Conservation (phyloP, 1,284 basidiomycete genomes). For the Marasmius tenuissimus region DNA sequence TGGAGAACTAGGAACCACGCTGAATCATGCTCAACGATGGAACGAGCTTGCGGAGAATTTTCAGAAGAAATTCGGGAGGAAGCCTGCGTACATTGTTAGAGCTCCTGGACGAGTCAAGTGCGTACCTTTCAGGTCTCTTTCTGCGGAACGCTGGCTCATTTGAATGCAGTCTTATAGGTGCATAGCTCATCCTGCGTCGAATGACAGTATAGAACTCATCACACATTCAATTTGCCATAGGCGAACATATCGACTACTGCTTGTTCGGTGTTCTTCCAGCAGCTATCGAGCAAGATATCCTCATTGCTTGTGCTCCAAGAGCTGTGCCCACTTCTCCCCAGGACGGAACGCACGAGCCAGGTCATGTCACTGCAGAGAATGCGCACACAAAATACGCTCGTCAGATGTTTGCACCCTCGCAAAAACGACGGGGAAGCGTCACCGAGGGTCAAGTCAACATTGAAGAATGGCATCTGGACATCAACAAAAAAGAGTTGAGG, state of each 20-base stretch:
- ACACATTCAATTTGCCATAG: slow-evolving; percentile 34
- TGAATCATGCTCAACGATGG: slow-evolving; percentile 69
- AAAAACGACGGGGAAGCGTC: slow-evolving; percentile 22
- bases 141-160: neutral
- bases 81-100: slow-evolving; percentile 71
- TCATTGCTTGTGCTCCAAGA: slow-evolving; percentile 76
- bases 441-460: slow-evolving; percentile 39
- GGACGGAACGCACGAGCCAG: slow-evolving; percentile 30
- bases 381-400: slow-evolving; percentile 58
- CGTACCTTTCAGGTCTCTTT: slow-evolving; percentile 23
- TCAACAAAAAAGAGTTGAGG: slow-evolving; percentile 65
- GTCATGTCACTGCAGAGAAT: slow-evolving; percentile 67
- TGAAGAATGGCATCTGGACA: slow-evolving; percentile 70
- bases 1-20: slow-evolving; percentile 50
- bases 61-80: slow-evolving; percentile 60
- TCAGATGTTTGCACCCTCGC: slow-evolving; percentile 54
- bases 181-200: slow-evolving; percentile 4
- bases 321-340: slow-evolving; percentile 19
- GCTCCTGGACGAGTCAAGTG: slow-evolving; percentile 87
- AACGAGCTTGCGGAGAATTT: slow-evolving; percentile 64
- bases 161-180: slow-evolving; percentile 35
- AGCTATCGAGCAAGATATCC: slow-evolving; percentile 83
- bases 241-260: slow-evolving; percentile 88
- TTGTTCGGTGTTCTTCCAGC: slow-evolving; percentile 81
- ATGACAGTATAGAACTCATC: neutral